Evolutionary conservation across 176 grass and related monocot genomes (phyloP), one percentile per base, ranked within the genome.

Genomic region (Alopecurus myosuroides): DNA sequence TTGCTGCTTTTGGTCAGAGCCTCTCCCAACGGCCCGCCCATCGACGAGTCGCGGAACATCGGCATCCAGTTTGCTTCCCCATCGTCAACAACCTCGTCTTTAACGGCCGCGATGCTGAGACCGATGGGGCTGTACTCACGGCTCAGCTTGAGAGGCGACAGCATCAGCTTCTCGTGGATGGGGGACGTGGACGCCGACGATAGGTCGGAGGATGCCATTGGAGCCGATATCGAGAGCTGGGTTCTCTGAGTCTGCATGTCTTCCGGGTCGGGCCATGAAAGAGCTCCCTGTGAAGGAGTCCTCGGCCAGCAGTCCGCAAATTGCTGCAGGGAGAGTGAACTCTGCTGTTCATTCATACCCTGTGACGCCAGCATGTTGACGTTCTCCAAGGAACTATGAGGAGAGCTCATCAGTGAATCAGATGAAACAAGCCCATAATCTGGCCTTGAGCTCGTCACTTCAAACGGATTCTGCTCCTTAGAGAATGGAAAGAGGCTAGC

Each of bases 21-120:
- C 78, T 99, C 97, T 0, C 97, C 97, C 20, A 99, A 82, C 13
- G 97, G 97, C 5, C 97, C 97, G 0, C 91, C 93, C 79, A 94
- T 88, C 0, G 90, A 89, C 72, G 91, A 89, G 71, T 90, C 88
- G 10, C 88, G 92, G 70, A 90, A 95, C 81, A 95, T 88, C 0
- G 86, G 90, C 36, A 74, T 83, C 93, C 93, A 95, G 78, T 84
- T 74, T 45, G 85, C 76, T 36, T 90, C 74, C 18, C 50, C 55
- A 25, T 86, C 77, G 48, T 77, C 44, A 20, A 51, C 44, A 20
- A 51, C 61, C 44, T 90, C 88, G 40, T 72, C 70, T 81, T 53
- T 68, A 57, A 80, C 81, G 26, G 74, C 52, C 25, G 68, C 19
- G 29, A 86, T 45, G 33, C 83, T 67, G 7, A 70, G 74, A 39